Evolutionary conservation across 352 stramenopile genomes (phyloP).

Genomic region (Phytopythium sindhum): DNA sequence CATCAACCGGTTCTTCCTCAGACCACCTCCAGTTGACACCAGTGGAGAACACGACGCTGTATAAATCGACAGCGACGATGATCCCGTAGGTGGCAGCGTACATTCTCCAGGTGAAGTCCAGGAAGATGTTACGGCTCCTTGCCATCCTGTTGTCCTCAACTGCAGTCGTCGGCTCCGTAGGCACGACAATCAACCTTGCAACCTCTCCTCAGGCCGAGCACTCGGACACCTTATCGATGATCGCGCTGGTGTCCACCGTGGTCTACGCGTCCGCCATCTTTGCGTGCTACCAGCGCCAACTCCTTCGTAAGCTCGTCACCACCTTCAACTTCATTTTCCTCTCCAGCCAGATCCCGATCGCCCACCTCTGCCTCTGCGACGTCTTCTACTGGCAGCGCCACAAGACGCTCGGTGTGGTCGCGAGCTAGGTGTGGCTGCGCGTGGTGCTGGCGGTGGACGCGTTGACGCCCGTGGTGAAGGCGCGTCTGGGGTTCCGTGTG

Average conservation of each 20-base stretch:
- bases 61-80: neutral
- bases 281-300: conserved; percentile 8
- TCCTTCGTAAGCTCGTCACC: conserved; percentile 3
- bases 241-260: neutral
- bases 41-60: neutral
- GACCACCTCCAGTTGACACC: conserved; percentile 1
- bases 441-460: conserved; percentile 13
- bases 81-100: neutral
- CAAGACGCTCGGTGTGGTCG: neutral
- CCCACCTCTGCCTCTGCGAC: conserved; percentile 10
- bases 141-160: neutral
- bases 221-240: neutral
- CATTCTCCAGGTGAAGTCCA: neutral
- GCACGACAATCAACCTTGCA: neutral
- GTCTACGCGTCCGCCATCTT: neutral
- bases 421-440: conserved; percentile 19
- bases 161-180: neutral
- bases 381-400: conserved; percentile 9
- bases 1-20: neutral
- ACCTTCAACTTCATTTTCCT: conserved; percentile 22
- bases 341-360: conserved; percentile 13
- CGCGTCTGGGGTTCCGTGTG: conserved; percentile 3
- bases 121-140: neutral
- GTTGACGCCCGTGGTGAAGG: conserved; percentile 11
- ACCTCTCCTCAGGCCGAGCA: neutral